Percentiles rank a stretch among this genome's conserved stretches.
Conservation (phyloP, 805 yeast species). For the Zygosaccharomyces bisporus region DNA sequence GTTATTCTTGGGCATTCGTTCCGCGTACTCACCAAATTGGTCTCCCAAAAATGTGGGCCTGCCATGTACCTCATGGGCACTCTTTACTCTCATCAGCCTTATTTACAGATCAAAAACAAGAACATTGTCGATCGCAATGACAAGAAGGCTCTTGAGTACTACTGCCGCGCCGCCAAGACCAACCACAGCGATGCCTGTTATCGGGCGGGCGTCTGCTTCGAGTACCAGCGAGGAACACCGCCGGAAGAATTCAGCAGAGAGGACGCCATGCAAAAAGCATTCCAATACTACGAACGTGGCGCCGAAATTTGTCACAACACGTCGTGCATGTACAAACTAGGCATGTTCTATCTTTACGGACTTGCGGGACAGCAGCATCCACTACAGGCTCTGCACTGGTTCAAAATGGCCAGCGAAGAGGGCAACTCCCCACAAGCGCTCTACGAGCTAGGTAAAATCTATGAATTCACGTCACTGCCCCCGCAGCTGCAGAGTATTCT, state of each 20-base stretch:
- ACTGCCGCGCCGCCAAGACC: conserved; percentile 54
- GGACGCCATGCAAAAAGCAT: conserved; percentile 41
- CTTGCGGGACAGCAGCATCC: conserved; percentile 37
- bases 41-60: conserved; percentile 46
- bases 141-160: conserved; percentile 56
- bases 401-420: conserved; percentile 44
- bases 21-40: conserved; percentile 55
- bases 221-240: conserved; percentile 41
- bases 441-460: conserved; percentile 54
- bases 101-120: conserved; percentile 42
- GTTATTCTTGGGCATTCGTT: conserved; percentile 55
- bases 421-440: conserved; percentile 49
- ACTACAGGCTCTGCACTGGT: conserved; percentile 48
- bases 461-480: conserved; percentile 44
- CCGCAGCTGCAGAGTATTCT: conserved; percentile 19
- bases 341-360: conserved; percentile 58
- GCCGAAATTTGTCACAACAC: conserved; percentile 55
- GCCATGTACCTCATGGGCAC: conserved; percentile 61
- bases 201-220: conserved; percentile 67
- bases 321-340: conserved; percentile 70
- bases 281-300: conserved; percentile 53
- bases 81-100: conserved; percentile 53
- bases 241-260: conserved; percentile 45
- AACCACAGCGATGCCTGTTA: conserved; percentile 61
- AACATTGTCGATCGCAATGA: conserved; percentile 53